Conservation (phyloP, 441 rosid species). For the Croton laevigatus region DNA sequence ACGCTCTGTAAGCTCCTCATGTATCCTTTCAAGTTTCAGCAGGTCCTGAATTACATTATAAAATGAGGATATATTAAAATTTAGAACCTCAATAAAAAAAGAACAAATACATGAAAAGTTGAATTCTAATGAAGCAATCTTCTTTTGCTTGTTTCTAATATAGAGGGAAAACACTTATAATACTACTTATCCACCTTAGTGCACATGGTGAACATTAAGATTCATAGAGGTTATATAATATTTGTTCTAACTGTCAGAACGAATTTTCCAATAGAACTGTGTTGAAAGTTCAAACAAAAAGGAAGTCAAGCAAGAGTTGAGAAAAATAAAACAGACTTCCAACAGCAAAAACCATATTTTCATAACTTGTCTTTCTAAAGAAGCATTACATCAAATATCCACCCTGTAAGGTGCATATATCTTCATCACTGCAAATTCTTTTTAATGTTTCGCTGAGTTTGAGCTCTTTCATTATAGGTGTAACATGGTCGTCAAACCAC, state of each 20-base stretch:
- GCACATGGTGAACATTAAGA: background rate
- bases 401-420: background rate
- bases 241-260: background rate
- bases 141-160: background rate
- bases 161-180: background rate
- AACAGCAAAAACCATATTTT: background rate
- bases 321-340: background rate
- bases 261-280: background rate
- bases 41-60: constrained; percentile 53
- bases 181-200: background rate
- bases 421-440: background rate
- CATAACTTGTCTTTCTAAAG: background rate
- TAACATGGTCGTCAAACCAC: background rate
- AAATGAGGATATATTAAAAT: constrained; percentile 15
- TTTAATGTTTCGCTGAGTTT: background rate
- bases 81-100: constrained; percentile 10
- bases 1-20: constrained; percentile 65
- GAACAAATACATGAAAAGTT: background rate
- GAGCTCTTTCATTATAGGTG: background rate
- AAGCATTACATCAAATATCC: background rate
- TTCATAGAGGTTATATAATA: background rate
- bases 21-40: constrained; percentile 78
- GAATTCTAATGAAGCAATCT: background rate
- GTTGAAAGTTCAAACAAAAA: background rate
- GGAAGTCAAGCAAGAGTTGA: background rate